phyloP scores from a whole-genome alignment of 768 basidiomycete species.

The Pleurotus eryngii region DNA sequence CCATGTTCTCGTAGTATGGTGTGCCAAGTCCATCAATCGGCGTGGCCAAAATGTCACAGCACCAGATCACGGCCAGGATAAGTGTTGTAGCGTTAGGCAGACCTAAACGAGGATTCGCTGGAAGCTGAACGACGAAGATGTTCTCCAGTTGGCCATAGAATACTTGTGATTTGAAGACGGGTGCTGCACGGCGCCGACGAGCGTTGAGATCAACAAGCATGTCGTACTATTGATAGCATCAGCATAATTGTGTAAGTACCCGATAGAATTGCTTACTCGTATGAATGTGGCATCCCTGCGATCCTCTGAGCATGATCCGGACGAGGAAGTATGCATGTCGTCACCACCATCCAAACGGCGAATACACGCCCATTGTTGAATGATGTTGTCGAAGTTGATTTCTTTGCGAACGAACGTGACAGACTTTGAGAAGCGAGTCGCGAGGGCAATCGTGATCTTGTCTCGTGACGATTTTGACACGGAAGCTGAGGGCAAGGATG shows the following conservation, averaged over 20 bases:
- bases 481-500: slow-evolving; percentile 8
- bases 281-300: slow-evolving; percentile 28
- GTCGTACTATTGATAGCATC: slow-evolving; percentile 25
- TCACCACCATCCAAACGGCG: slow-evolving; percentile 25
- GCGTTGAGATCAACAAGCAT: slow-evolving; percentile 25
- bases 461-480: neutral
- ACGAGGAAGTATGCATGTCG: slow-evolving; percentile 17
- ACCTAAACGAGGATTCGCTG: slow-evolving; percentile 9
- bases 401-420: neutral
- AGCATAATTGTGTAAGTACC: too few species aligned
- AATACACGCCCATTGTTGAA: slow-evolving; percentile 24
- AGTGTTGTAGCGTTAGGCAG: slow-evolving; percentile 13
- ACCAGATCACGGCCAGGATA: slow-evolving; percentile 21
- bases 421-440: slow-evolving; percentile 3
- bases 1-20: slow-evolving; percentile 16
- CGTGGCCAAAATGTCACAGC: slow-evolving; percentile 10
- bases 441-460: slow-evolving; percentile 18
- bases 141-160: slow-evolving; percentile 32
- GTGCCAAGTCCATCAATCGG: slow-evolving; percentile 12
- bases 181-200: neutral
- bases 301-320: slow-evolving; percentile 16
- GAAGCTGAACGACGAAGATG: slow-evolving; percentile 25
- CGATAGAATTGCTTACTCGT: slow-evolving; percentile 20
- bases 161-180: slow-evolving; percentile 12
- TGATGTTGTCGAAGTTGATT: neutral